Conservation (phyloP, 176 grass and related monocot genomes). For the Melocanna baccifera region DNA sequence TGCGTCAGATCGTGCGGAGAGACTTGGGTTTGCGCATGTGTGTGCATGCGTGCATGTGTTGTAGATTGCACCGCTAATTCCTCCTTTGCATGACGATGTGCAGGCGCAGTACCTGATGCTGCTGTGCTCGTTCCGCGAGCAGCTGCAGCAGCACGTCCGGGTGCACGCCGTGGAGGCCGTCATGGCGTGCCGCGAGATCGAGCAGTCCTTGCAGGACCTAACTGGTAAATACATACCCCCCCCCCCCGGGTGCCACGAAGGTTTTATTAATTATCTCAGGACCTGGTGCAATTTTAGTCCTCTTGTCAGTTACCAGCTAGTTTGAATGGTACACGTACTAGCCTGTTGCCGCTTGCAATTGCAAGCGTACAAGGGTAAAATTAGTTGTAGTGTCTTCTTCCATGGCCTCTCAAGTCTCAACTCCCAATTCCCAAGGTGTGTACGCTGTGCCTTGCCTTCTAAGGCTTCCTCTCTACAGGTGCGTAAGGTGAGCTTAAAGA, state of each 20-base stretch:
- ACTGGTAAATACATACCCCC: slow-evolving; percentile 48
- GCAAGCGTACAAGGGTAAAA: neutral
- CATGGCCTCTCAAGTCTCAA: neutral
- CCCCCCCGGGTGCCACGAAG: neutral
- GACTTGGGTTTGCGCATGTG: neutral
- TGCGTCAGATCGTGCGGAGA: neutral
- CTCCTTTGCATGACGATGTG: neutral
- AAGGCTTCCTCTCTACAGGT: slow-evolving; percentile 1
- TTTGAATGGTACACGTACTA: slow-evolving; percentile 11
- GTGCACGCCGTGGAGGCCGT: slow-evolving; percentile 99
- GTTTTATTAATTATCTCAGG: neutral
- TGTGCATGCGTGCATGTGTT: neutral
- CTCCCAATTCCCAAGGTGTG: neutral
- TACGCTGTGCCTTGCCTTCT: slow-evolving; percentile 11
- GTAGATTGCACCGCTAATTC: neutral
- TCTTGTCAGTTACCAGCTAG: neutral
- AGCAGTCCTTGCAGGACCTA: slow-evolving; percentile 91
- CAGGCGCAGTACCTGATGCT: slow-evolving; percentile 93
- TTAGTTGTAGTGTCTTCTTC: slow-evolving; percentile 34
- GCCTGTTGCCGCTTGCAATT: neutral
- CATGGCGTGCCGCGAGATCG: slow-evolving; percentile 99
- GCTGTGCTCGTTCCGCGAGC: slow-evolving; percentile 97
- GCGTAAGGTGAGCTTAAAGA: neutral
- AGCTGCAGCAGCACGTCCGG: slow-evolving; percentile 98
- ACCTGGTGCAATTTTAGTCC: slow-evolving; percentile 18